Base-by-base conservation (phyloP, 2,329 filamentous ascomycete species). In the Alternaria brassicae region DNA sequence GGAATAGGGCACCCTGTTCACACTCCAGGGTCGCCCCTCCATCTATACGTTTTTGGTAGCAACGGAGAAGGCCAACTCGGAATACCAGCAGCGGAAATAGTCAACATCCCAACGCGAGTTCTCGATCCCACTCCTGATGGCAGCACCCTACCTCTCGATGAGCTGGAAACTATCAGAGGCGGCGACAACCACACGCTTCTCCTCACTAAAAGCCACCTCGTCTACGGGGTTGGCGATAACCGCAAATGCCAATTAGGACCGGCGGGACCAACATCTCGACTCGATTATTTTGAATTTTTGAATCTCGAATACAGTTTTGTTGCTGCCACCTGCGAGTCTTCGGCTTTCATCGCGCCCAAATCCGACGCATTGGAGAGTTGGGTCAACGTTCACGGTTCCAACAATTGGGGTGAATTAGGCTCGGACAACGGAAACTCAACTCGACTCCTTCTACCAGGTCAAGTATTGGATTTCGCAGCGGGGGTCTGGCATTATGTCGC, bases 181-280 rank as follows among this genome's bases (percentile, higher is more conserved):
- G 94, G 94, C 4, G 93, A 93, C 1, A 97, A 97, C 72, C 94
- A 97, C 76, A 96, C 92, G 0, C 79, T 97, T 4, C 75, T 96
- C 9, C 81, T 93, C 10, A 86, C 85, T n/a, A 72, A 81, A 4
- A 73, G 81, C 25, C 89, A 89, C 0, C 67, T 79, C 1, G 80
- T 93, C 0, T 90, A 86, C 70, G 88, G 86, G 70, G 84, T 87
- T 44, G 93, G 93, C 1, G 85, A 89, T 58, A 81, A 86, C 72
- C 72, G 64, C 7, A 79, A 83, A 66, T 79, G 79, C 6, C 79
- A 84, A 60, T 81, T 82, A 57, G 80, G 76, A 56, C 30, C 6
- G 6, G 19, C 30, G 23, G 25, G 21, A 0, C 17, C n/a, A 19
- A 13, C 6, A 27, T 21, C 36, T 25, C 56, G 28, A 27, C 15